Evolutionary conservation across 1,139 yeast genomes (phyloP), one percentile per base, ranked within the genome.

Genomic region (Arxiozyma slooffiae): DNA sequence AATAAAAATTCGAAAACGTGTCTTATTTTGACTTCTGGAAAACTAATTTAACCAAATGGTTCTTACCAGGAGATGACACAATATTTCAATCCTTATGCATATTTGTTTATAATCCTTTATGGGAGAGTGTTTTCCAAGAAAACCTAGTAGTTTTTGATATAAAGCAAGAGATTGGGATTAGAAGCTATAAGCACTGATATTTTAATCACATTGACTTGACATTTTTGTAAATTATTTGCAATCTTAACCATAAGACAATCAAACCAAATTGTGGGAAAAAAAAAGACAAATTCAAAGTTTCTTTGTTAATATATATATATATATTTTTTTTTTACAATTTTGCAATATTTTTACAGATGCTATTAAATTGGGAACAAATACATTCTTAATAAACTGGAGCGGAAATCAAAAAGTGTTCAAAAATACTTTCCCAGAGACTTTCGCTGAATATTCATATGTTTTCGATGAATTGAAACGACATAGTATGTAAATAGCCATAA

Each of bases 41-140:
- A 43, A 69, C 82, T 45, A 88, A 82, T 58, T 77, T 82, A 67
- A 60, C 86, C 43, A 72, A 83, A 47, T 77, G 80, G 11, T 72
- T 85, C 49, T 67, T 89, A 47, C 88, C 87, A 58, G 85, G 96
- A 88, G n/a, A 62, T 85, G 60, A 85, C 86, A 24, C 76, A 82
- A 57, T 90, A 86, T 73, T 89, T 90, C 71, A 89, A 90, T 70
- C 92, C 85, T 63, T 90, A 88, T 63, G 95, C 97, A 14, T 87
- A 85, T 67, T 83, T 94, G 40, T 88, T 83, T 61, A 76, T 90
- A 61, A 95, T 96, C 0, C 75, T 90, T 42, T 90, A 88, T 66
- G 97, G 97, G 51, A n/a, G 83, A 83, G 61, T 74, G 81, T 38
- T 90, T 89, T 63, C 63, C 86, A 49, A 73, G 75, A 36, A 81